These are phyloP conservation scores for Corylus americana DNA, from an alignment of 306 rosid genomes.

Conservation along the genomic window DNA sequence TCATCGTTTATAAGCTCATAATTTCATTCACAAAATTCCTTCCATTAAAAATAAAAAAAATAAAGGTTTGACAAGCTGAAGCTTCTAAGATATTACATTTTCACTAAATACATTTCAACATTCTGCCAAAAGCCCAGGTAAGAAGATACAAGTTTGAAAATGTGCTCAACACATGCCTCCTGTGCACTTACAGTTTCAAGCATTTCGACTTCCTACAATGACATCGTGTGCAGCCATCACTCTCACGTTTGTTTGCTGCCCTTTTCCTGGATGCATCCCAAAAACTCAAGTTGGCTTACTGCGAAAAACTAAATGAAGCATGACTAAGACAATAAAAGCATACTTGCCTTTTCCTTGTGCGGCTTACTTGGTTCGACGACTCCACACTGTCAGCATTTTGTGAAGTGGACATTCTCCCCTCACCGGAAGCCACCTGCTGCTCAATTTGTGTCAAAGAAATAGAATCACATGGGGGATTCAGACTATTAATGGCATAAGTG, in stretches of 20 bases:
- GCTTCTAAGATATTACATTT: background rate
- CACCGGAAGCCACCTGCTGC: constrained; percentile 19
- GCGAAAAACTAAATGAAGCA: background rate
- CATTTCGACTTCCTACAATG: constrained; percentile 38
- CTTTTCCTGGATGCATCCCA: constrained; percentile 21
- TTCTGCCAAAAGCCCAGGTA: background rate
- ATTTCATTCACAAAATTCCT: background rate
- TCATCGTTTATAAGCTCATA: background rate
- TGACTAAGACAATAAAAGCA: background rate
- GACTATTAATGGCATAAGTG: background rate
- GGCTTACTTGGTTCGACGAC: constrained; percentile 14
- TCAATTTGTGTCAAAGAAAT: background rate
- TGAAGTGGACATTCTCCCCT: constrained; percentile 1
- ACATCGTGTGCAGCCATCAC: constrained; percentile 24
- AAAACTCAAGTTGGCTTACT: background rate
- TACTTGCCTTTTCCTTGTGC: constrained; percentile 23
- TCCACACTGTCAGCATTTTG: constrained; percentile 13
- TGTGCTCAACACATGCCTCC: background rate
- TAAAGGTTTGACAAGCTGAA: background rate
- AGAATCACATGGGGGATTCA: constrained; percentile 8
- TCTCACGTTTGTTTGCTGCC: constrained; percentile 1
- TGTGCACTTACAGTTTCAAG: constrained; percentile 42
- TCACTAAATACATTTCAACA: background rate
- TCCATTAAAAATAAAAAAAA: background rate
- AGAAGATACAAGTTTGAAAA: background rate